Evolutionary conservation across 768 basidiomycete species (phyloP).

Genomic region (Amanita inopinata): DNA sequence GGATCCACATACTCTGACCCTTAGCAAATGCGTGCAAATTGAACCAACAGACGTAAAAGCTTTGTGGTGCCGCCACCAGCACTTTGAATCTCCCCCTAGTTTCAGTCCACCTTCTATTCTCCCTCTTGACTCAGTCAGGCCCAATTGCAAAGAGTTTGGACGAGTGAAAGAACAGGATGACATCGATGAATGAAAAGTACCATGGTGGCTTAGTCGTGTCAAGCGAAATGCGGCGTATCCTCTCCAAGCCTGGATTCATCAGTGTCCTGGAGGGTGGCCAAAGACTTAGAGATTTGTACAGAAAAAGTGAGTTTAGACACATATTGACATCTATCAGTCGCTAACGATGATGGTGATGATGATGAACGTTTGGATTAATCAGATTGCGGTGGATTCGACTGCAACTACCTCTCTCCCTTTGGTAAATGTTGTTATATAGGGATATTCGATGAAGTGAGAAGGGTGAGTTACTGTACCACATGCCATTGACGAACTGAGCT

Average conservation of each 20-base stretch:
- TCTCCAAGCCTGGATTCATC: slow-evolving; percentile 21
- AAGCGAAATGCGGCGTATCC: slow-evolving; percentile 18
- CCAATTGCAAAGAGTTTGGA: no score
- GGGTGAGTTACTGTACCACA: no score
- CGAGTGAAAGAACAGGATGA: no score
- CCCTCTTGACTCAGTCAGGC: no score
- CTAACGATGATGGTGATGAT: no score
- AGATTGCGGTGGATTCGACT: slow-evolving; percentile 20
- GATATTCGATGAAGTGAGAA: slow-evolving; percentile 12
- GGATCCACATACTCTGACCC: no score
- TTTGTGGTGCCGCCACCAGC: no score
- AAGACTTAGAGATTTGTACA: slow-evolving; percentile 20
- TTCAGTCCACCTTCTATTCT: no score
- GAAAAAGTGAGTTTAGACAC: slow-evolving; percentile 18
- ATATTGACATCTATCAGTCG: neutral
- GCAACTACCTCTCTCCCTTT: slow-evolving; percentile 17
- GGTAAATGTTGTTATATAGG: slow-evolving; percentile 13
- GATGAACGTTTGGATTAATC: neutral
- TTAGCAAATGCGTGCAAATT: no score
- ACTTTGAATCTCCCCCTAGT: no score
- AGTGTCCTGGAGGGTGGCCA: slow-evolving; percentile 17
- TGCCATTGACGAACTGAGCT: no score
- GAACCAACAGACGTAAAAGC: no score
- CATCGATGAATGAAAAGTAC: neutral
- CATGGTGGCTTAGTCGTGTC: slow-evolving; percentile 22